Conservation (phyloP, 805 yeast species). For the Ogataea haglerorum region DNA sequence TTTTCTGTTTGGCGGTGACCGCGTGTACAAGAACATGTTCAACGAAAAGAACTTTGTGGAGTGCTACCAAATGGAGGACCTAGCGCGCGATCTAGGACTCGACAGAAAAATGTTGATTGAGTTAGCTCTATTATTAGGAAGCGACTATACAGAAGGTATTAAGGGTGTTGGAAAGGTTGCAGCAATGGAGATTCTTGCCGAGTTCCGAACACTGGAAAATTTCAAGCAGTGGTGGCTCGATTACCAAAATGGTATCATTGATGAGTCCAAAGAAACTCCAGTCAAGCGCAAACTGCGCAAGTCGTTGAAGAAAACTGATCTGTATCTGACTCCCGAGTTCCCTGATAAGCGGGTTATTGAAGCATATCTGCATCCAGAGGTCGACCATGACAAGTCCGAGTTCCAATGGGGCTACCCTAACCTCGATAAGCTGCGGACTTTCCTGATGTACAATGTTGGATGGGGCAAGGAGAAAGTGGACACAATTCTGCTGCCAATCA, state of each 20-base stretch:
- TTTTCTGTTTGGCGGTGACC: constrained; percentile 85
- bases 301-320: constrained; percentile 49
- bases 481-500: constrained; percentile 80
- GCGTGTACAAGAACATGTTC: constrained; percentile 87
- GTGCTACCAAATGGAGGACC: constrained; percentile 59
- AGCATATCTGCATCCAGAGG: constrained; percentile 79
- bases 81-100: constrained; percentile 64
- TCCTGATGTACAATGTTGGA: constrained; percentile 64
- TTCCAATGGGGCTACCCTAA: constrained; percentile 92
- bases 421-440: constrained; percentile 71
- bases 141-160: constrained; percentile 93
- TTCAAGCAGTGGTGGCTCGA: constrained; percentile 58
- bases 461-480: constrained; percentile 80
- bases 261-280: constrained; percentile 40
- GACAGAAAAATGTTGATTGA: constrained; percentile 64
- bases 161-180: constrained; percentile 93
- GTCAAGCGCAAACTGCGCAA: constrained; percentile 58
- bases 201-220: constrained; percentile 50
- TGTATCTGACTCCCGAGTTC: constrained; percentile 55
- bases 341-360: constrained; percentile 68
- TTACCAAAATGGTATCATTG: constrained; percentile 39
- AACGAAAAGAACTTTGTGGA: constrained; percentile 91
- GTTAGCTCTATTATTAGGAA: constrained; percentile 80
- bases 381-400: constrained; percentile 72
- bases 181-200: constrained; percentile 86